Base-by-base conservation (phyloP, 2,329 filamentous ascomycete genomes). In the Zymoseptoria crescenta region DNA sequence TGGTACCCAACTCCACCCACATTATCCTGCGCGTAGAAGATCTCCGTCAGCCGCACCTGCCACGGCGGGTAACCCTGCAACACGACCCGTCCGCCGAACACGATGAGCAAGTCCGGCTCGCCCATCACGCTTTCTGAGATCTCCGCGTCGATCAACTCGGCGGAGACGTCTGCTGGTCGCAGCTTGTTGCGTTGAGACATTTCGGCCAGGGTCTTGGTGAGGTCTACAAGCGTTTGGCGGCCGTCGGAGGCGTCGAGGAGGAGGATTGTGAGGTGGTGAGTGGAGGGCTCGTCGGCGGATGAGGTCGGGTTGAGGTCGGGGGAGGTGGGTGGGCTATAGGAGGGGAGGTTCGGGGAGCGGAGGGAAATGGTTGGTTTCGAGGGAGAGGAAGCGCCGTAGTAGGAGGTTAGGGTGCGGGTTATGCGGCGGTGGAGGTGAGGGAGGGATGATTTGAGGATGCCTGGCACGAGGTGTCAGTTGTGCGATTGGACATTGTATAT, bases 1-100 rank as follows among this genome's bases (percentile, higher is more conserved):
- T 96, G 92, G 74, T 99, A 99, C 51, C 91, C 91, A 19, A 99
- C 92, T 1, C 86, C 86, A 63, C 64, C 68, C 8, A 58, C 61
- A 57, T 72, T 65, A 56, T 68, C 62, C 54, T 64, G 65, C 54
- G 82, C 83, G 72, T 78, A 84, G 72, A 92, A 96, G 59, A 99
- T 96, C 79, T 99, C 94, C 0, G 92, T 96, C 70, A 99, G 77
- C 50, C 94, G 84, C 62, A 97, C 83, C 75, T 96, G 94, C 94
- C 94, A 99, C 0, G 94, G 94, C 8, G 94, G 94, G 72, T 97
- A 99, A 8, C 94, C 91, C 56, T 91, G 87, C 51, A 99, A 76
- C 72, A 91, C 87, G 56, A 97, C 85, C 54, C 86, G 84, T 3
- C 92, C 89, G 1, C 88, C 86, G 73, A 99, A 99, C 8, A 96